Evolutionary conservation across 2,329 filamentous ascomycete species (phyloP), one percentile per base, ranked within the genome.

Genomic region (Arthrobotrys musiformis): DNA sequence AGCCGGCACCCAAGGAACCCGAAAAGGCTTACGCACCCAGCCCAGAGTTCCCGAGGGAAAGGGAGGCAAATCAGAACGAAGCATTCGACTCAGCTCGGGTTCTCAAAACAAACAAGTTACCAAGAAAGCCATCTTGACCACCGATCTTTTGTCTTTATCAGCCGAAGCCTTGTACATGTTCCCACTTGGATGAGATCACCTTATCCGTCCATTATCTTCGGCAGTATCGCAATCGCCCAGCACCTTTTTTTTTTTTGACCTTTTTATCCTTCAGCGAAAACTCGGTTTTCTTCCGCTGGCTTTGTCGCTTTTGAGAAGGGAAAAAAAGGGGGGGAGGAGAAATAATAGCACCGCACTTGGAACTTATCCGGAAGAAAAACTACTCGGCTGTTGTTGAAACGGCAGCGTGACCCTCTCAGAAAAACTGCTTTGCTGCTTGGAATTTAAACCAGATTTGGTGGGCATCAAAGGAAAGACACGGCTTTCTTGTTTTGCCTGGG

Each of bases 1-100:
- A 76, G 72, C 26, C 72, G 64, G 72, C 63, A 46, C 35, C 70
- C 70, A 75, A 75, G 70, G 63, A 63, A 70, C 72, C 72, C 72
- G 60, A 76, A 76, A 76, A 76, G 72, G 72, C 72, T 76, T 76
- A 76, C 72, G 72, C 64, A 76, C 58, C 70, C 70, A 74, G 70
- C 70, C 64, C 72, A 70, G 64, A 64, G 56, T 42, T 70, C 63
- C 70, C 63, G 48, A 63, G 50, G 26, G 56, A 46, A 42, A 52
- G 58, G 63, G 42, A 62, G 40, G 54, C 72, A 48, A 68, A 76
- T 76, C 64, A 69, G 37, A 69, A 64, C 64, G 22, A 69, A 60
- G 35, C 58, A 42, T 63, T 60, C 63, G 44, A 40, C 26, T 69
- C 56, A 64, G 56, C 35, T 61, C n/a, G 19, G 61, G 37, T 52